These are phyloP conservation scores for Ogataea pignaliae DNA, from an alignment of 805 yeast species.

Conservation along the genomic window DNA sequence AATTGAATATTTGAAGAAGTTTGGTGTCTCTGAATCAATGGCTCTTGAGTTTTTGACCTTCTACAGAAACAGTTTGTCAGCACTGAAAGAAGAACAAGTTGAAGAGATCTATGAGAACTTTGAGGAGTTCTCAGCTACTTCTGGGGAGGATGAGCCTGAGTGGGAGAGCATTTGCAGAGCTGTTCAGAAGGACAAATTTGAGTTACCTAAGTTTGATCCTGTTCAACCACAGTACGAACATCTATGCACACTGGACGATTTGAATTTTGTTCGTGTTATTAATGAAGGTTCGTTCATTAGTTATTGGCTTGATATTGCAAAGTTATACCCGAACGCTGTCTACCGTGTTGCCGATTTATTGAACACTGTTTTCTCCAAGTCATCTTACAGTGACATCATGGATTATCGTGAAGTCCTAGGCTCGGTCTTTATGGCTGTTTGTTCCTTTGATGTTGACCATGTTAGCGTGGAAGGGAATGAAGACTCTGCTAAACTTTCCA, in stretches of 20 bases:
- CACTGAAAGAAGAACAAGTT: constrained; percentile 13
- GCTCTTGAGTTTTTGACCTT: constrained; percentile 26
- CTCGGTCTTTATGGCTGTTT: constrained; percentile 32
- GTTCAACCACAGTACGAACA: constrained; percentile 36
- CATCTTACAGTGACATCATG: constrained; percentile 28
- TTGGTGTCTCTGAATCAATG: constrained; percentile 30
- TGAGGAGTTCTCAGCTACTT: constrained; percentile 17
- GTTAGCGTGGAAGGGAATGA: constrained; percentile 14
- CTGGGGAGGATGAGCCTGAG: constrained; percentile 7
- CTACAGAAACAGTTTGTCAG: constrained; percentile 20
- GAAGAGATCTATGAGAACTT: constrained; percentile 30
- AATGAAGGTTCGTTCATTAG: constrained; percentile 36
- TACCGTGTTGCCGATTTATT: constrained; percentile 37
- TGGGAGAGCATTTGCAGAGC: constrained; percentile 16
- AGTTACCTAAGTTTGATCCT: constrained; percentile 23
- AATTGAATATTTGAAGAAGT: constrained; percentile 26
- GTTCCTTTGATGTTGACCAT: constrained; percentile 29
- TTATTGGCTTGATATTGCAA: constrained; percentile 39
- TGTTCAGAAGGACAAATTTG: constrained; percentile 18
- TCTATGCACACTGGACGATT: constrained; percentile 36
- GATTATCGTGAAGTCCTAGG: constrained; percentile 34
- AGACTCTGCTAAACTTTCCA: constrained; percentile 29
- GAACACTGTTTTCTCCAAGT: constrained; percentile 30
- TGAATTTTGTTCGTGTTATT: constrained; percentile 35
- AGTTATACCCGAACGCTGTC: constrained; percentile 36